Percentiles rank a stretch among this genome's conserved stretches.
Evolutionary conservation across 2,329 filamentous ascomycete species (phyloP).

Genomic region (Cordyceps cateniannulata): DNA sequence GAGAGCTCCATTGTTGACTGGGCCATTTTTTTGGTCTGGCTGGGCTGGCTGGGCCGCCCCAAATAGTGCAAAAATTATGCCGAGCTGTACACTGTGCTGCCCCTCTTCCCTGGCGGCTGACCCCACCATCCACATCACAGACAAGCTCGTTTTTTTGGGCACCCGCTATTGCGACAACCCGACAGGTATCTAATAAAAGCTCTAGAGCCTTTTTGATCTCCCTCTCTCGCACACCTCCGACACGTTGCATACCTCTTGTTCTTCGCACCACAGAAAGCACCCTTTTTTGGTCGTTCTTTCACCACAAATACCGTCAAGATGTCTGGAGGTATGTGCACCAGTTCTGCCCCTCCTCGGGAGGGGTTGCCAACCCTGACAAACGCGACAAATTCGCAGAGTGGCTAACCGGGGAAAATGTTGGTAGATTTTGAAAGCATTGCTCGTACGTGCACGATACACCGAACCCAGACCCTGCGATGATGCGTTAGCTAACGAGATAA

Average conservation of each 20-base stretch:
- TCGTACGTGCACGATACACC: slow-evolving; percentile 31
- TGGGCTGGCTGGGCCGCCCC: neutral
- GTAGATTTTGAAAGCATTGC: slow-evolving; percentile 40
- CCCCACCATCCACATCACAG: slow-evolving; percentile 13
- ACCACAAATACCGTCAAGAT: slow-evolving; percentile 22
- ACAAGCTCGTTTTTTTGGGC: slow-evolving; percentile 11
- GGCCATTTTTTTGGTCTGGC: neutral
- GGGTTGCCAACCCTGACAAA: slow-evolving; percentile 2
- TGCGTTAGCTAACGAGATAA: neutral
- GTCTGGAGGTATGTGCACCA: slow-evolving; percentile 24
- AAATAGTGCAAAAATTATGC: neutral
- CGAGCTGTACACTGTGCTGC: slow-evolving; percentile 9
- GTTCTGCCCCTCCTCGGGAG: slow-evolving; percentile 7
- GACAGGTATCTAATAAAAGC: slow-evolving; percentile 1
- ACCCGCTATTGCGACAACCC: slow-evolving; percentile 13
- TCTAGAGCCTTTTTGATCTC: neutral
- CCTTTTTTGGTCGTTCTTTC: neutral
- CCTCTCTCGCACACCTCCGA: slow-evolving; percentile 13
- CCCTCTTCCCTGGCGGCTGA: slow-evolving; percentile 7
- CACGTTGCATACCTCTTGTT: slow-evolving; percentile 14
- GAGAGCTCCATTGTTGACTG: neutral
- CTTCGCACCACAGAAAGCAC: neutral
- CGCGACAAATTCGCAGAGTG: slow-evolving; percentile 13
- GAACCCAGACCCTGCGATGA: neutral
- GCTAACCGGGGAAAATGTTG: slow-evolving; percentile 16